phyloP scores from a whole-genome alignment of 345 rosid genomes.

The Carallia pectinifolia region DNA sequence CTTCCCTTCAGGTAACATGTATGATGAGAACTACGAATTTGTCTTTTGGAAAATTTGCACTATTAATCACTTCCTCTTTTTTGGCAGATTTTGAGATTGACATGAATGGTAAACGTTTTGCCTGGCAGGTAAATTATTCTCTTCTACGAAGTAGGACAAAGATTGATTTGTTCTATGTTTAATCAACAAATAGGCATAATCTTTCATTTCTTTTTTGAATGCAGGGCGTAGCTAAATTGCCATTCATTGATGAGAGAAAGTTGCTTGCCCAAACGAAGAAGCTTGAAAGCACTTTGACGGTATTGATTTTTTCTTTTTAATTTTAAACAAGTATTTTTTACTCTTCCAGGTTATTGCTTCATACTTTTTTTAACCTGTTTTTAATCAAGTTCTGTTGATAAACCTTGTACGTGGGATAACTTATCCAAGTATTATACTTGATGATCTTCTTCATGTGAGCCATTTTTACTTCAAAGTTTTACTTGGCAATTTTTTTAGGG shows the following conservation, averaged over 20 bases:
- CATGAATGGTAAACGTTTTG: constrained; percentile 97
- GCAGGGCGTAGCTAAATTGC: constrained; percentile 93
- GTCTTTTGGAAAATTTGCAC: neutral
- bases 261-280: constrained; percentile 77
- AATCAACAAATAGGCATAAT: constrained; percentile 5
- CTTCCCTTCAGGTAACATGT: constrained; percentile 71
- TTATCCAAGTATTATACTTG: neutral
- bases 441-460: neutral
- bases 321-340: neutral
- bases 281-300: constrained; percentile 80
- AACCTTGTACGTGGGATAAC: too few species aligned
- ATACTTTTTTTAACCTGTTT: neutral
- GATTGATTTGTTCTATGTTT: neutral
- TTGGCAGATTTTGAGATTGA: constrained; percentile 88
- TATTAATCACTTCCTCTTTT: constrained; percentile 13
- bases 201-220: constrained; percentile 21
- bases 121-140: constrained; percentile 80
- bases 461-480: neutral
- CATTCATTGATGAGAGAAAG: constrained; percentile 82
- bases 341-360: neutral
- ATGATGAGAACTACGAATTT: constrained; percentile 5
- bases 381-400: too few species aligned
- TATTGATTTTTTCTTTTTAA: constrained; percentile 28
- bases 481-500: too few species aligned
- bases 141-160: neutral